Conservation (phyloP, 2,329 filamentous ascomycete species). For the Penicillium thymicola region DNA sequence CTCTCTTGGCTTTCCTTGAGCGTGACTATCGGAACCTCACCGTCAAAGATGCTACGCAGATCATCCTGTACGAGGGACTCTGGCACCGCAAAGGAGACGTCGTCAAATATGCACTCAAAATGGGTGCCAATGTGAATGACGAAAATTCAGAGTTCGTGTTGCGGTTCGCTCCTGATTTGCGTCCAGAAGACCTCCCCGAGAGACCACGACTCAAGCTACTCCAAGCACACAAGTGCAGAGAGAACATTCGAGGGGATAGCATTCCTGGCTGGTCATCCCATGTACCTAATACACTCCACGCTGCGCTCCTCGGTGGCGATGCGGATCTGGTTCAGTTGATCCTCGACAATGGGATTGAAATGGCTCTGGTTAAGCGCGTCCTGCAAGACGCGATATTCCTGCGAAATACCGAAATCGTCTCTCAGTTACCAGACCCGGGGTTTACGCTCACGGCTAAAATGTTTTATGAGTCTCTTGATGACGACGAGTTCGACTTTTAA, state of each 20-base stretch:
- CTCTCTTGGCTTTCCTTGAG: neutral
- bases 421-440: neutral
- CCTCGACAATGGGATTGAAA: neutral
- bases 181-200: neutral
- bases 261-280: too few species aligned
- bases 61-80: neutral
- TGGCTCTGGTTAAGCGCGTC: neutral
- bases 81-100: neutral
- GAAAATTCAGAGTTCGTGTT: neutral
- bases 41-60: neutral
- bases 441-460: neutral
- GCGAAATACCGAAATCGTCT: neutral
- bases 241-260: neutral
- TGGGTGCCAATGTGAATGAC: neutral
- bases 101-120: neutral
- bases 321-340: neutral
- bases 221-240: neutral
- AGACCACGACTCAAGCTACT: neutral
- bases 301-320: neutral
- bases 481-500: too few species aligned
- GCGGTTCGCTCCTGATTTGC: neutral
- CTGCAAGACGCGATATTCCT: neutral
- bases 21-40: neutral
- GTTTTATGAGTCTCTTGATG: neutral
- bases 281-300: neutral